Conservation (phyloP, 1,284 basidiomycete species). For the Porogramme epimiltina region DNA sequence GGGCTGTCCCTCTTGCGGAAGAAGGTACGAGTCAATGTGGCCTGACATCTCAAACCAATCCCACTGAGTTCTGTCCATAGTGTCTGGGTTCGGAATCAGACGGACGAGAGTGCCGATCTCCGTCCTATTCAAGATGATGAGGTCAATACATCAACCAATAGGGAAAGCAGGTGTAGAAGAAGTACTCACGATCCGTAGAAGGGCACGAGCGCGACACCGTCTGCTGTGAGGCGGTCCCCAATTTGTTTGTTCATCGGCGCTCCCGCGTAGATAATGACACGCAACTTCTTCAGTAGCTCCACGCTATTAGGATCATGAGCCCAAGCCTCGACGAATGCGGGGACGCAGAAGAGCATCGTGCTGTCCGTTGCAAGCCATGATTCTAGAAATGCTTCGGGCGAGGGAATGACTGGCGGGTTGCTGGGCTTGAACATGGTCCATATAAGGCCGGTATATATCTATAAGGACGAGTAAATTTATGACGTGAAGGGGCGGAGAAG, state of each 20-base stretch:
- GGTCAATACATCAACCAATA: background rate
- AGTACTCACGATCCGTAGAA: constrained; percentile 32
- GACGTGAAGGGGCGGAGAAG: background rate
- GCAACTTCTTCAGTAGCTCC: constrained; percentile 20
- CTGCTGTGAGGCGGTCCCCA: constrained; percentile 27
- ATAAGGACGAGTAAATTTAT: background rate
- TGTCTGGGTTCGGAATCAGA: constrained; percentile 13
- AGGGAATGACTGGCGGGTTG: constrained; percentile 19
- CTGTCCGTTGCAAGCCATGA: constrained; percentile 10
- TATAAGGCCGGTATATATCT: constrained; percentile 14
- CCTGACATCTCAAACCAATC: constrained; percentile 26
- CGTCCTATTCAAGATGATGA: constrained; percentile 4
- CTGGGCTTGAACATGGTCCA: constrained; percentile 17
- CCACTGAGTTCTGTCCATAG: constrained; percentile 24
- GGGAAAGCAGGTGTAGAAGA: background rate
- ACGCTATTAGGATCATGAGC: constrained; percentile 18
- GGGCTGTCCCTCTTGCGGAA: constrained; percentile 23
- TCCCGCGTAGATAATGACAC: constrained; percentile 32
- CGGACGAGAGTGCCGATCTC: constrained; percentile 11
- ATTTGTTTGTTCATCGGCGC: constrained; percentile 31
- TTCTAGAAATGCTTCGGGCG: constrained; percentile 17
- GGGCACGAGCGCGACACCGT: constrained; percentile 29
- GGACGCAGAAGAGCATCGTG: constrained; percentile 23
- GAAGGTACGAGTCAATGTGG: constrained; percentile 13
- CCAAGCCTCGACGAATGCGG: constrained; percentile 30